A percentile compares a stretch with the other conserved stretches of the same genome.
Evolutionary conservation across 2,329 filamentous ascomycete genomes (phyloP).

Genomic region (Aureobasidium vineae): DNA sequence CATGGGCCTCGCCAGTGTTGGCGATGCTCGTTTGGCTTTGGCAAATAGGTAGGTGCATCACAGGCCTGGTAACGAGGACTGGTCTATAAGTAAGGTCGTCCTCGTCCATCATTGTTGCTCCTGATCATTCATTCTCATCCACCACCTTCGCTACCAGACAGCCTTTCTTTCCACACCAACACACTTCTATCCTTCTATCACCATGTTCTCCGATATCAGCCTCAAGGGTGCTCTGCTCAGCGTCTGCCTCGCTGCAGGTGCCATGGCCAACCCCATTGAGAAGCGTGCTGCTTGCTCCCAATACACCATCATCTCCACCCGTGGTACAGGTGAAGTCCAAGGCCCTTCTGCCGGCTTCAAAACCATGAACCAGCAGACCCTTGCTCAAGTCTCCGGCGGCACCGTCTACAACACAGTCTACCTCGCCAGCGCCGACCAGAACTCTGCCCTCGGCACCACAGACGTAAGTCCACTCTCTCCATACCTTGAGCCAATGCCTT

Average conservation of each 20-base stretch:
- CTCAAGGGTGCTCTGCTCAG: conserved; percentile 18
- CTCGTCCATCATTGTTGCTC: background rate
- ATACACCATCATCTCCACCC: conserved; percentile 33
- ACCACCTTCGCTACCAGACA: background rate
- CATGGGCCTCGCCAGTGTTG: conserved; percentile 1
- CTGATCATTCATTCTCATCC: background rate
- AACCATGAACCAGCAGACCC: conserved; percentile 39
- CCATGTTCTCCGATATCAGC: conserved; percentile 13
- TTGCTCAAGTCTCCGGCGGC: conserved; percentile 35
- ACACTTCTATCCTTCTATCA: background rate
- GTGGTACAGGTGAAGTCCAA: conserved; percentile 34
- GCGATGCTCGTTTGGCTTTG: background rate
- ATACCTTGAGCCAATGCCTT: background rate
- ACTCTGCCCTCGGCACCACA: conserved; percentile 34
- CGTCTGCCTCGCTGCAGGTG: conserved; percentile 11
- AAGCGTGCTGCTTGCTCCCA: conserved; percentile 20
- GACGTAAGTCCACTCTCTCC: conserved; percentile 30
- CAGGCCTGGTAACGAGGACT: background rate
- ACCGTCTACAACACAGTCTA: conserved; percentile 42
- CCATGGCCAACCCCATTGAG: conserved; percentile 18
- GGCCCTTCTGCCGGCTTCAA: conserved; percentile 35
- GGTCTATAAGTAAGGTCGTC: background rate
- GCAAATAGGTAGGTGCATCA: background rate
- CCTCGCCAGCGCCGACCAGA: conserved; percentile 35
- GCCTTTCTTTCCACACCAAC: background rate